Percentiles rank a stretch among this genome's conserved stretches.
Conservation (phyloP, 345 rosid genomes). For the Reutealis trisperma region DNA sequence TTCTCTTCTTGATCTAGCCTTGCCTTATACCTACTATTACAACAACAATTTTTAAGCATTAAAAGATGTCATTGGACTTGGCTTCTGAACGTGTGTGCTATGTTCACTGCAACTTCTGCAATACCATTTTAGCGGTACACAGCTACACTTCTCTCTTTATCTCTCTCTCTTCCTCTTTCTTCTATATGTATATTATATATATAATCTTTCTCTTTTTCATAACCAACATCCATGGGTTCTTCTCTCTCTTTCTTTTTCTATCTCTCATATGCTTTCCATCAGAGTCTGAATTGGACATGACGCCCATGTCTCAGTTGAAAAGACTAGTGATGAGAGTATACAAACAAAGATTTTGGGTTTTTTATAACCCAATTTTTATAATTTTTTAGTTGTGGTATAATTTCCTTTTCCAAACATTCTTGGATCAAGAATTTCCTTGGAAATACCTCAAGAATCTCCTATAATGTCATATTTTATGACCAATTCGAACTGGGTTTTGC, state of each 20-base stretch:
- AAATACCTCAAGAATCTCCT: constrained; percentile 11
- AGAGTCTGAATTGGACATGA: constrained; percentile 5
- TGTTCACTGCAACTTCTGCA: constrained; percentile 99
- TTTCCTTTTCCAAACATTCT: neutral
- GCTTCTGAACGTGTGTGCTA: constrained; percentile 83
- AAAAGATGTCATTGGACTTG: constrained; percentile 68
- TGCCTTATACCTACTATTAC: neutral
- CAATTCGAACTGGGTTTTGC: constrained; percentile 20
- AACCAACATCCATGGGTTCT: neutral
- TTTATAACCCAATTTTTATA: neutral
- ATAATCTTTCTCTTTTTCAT: constrained; percentile 2
- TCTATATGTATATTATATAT: neutral
- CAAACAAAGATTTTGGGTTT: neutral
- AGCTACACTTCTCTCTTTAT: constrained; percentile 26
- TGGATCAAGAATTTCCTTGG: constrained; percentile 11
- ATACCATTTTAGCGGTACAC: constrained; percentile 90
- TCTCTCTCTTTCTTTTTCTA: neutral
- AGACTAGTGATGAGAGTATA: neutral
- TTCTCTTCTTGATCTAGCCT: constrained; percentile 4
- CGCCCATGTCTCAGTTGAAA: constrained; percentile 9
- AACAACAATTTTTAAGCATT: neutral
- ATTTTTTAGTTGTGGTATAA: neutral
- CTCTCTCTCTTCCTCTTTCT: neutral
- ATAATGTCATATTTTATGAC: constrained; percentile 31
- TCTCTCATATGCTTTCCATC: neutral